Evolutionary conservation across 2,329 filamentous ascomycete species (phyloP).

Genomic region (Penicillium olsonii): DNA sequence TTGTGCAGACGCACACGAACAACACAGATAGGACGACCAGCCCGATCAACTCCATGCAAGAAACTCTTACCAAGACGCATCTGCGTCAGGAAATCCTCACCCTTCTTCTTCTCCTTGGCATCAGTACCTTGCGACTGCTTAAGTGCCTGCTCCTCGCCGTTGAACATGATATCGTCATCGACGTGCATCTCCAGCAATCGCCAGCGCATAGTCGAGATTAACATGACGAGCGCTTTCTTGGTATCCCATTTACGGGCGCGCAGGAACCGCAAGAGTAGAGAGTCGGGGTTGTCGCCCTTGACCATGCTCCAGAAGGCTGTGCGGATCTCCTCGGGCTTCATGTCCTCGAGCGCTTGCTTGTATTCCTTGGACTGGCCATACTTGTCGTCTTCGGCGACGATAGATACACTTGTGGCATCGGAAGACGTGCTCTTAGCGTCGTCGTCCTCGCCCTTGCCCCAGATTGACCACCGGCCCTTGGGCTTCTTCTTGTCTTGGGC

Average conservation of each 20-base stretch:
- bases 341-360: slow-evolving; percentile 74
- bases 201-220: slow-evolving; percentile 94
- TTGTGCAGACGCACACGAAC: slow-evolving; percentile 81
- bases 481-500: slow-evolving; percentile 59
- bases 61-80: slow-evolving; percentile 91
- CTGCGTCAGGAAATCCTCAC: slow-evolving; percentile 78
- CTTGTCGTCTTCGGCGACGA: slow-evolving; percentile 71
- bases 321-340: slow-evolving; percentile 76
- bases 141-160: slow-evolving; percentile 70
- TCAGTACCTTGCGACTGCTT: slow-evolving; percentile 62
- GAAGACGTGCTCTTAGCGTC: slow-evolving; percentile 35
- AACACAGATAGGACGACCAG: slow-evolving; percentile 81
- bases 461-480: slow-evolving; percentile 72
- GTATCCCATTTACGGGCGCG: slow-evolving; percentile 95
- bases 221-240: slow-evolving; percentile 88
- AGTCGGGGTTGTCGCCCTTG: slow-evolving; percentile 93
- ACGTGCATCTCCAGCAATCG: slow-evolving; percentile 79
- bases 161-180: slow-evolving; percentile 80
- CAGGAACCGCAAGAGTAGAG: slow-evolving; percentile 76
- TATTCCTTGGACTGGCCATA: slow-evolving; percentile 88
- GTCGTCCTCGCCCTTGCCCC: slow-evolving; percentile 52
- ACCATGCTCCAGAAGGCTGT: slow-evolving; percentile 88
- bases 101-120: slow-evolving; percentile 64
- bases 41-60: slow-evolving; percentile 81
- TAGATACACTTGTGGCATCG: slow-evolving; percentile 40